Evolutionary conservation across 1,284 basidiomycete genomes (phyloP), one percentile per base, ranked within the genome.

Genomic region (Cryptococcus sp.): DNA sequence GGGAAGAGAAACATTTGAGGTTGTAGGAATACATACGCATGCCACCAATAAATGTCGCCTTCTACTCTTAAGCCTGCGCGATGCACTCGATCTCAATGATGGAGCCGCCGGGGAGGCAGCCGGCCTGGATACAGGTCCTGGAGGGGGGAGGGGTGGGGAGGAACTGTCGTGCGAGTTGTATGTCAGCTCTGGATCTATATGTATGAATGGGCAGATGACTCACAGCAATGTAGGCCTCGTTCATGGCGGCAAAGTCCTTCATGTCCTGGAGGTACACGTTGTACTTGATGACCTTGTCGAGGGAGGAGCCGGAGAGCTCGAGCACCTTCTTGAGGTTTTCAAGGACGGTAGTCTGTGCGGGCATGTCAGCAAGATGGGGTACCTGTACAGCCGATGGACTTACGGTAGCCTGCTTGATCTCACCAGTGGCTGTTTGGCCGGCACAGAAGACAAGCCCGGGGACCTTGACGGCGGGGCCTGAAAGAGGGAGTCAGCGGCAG

Each of bases 241-340:
- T 68, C 65, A 66, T 66, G 12, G 59, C 58, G 12, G 56, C 53
- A 52, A 65, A 62, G 53, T 66, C 65, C 21, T 64, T 56, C 65
- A 68, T 66, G 46, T 66, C 61, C 35, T 57, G 54, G 12, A 66
- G 57, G 52, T 58, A 66, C 44, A 68, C 53, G 76, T 85, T 85
- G 66, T 87, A 87, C 81, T 92, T 91, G 81, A 89, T 69, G 62
- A 88, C 88, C 80, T 91, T 91, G 80, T 90, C 85, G 81, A 91
- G 89, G 55, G 89, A 66, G 12, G 66, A 67, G n/a, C 68, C 68
- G 28, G 65, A 43, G 18, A 70, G 63, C 56, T 70, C 66, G 37
- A 70, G 60, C n/a, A 70, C 65, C 33, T 68, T 61, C 54, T 68
- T 62, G 16, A 70, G 56, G 48, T 63, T 62, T 33, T 51, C 44